Base-by-base conservation (phyloP, 1,284 basidiomycete genomes). In the Sporisorium exsertum region DNA sequence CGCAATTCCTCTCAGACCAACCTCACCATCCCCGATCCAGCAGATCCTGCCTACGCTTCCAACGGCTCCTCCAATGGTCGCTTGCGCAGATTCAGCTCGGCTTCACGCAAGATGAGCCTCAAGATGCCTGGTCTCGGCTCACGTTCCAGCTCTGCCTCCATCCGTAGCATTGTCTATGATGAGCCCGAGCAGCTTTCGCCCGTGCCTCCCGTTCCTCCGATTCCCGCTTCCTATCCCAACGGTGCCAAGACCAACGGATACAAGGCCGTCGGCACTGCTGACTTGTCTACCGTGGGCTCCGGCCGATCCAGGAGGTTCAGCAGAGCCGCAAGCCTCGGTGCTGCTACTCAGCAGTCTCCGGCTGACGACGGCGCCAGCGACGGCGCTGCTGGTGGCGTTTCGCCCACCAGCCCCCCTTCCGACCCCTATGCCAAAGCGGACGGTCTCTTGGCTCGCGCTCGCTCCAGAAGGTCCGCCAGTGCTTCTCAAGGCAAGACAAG, bases 391-490 rank as follows among this genome's bases (percentile, higher is more conserved):
- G 24, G 9, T n/a, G 24, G 9, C 5, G 12, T 37, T 7, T n/a
- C 57, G 22, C 24, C 57, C 7, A 42, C 27, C 2, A 42, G 24
- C 29, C 37, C 37, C 3, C 24, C 33, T 22, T 24, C 50, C 18
- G 74, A 77, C 37, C 66, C 74, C 1, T 77, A 61, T 50, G 57
- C 57, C 6, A 65, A 77, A 40, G 74, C 74, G 2, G 74, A 77
- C 35, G 57, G 35, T 6, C 24, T 62, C 13, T 32, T 77, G n/a
- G 70, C 65, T 3, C 61, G 74, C 5, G 74, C 74, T n/a, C 56
- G 68, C 2, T 64, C 63, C 35, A 58, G 33, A 16, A 56, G 60
- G 15, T 50, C 46, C 7, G n/a, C 49, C 24, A 67, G 64, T 42
- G 60, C 45, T 27, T 45, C 60, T 6, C 59, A 43, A 10, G 10